Evolutionary conservation across 495 filamentous ascomycete species (phyloP), one percentile per base, ranked within the genome.

Genomic region (Amorphotheca resinae): DNA sequence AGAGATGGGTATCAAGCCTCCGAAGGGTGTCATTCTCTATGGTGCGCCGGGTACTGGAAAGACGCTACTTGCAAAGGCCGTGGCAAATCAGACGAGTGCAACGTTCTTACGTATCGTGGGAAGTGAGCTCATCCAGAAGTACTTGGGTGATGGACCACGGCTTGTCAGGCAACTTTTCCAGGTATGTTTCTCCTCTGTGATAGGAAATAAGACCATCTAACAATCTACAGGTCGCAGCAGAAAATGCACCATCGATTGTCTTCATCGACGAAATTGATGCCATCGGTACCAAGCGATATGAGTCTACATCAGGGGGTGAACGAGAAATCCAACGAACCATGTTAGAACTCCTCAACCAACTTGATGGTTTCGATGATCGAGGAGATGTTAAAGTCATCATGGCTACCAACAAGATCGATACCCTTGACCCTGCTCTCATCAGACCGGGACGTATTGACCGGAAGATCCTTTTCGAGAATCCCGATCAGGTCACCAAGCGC

Each of bases 211-310:
- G 9, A 1, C 18, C 8, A 22, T 30, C n/a, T 22, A 22, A 68
- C 43, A 33, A 17, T 22, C 3, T 45, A 12, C 38, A 76, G 73
- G 87, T 94, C 28, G 91, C 91, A 20, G 89, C 89, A 12, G 91
- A 99, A 55, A 88, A 99, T 46, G 80, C 93, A 0, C 91, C 91
- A 7, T 88, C 88, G 4, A 99, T 99, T 53, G 89, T 99, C 11
- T 99, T 99, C 62, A 99, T 99, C 55, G 91, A 99, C 59, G 91
- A 99, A 61, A 99, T 99, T 53, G 91, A 99, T 63, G 91, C 91
- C 30, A 99, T 99, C 45, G 91, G 91, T 53, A 96, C 91, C 9
- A 99, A 99, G 67, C 87, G 91, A 51, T 99, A 99, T 64, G 91
- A 99, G 16, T 94, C 87, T 14, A 91, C 85, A 26, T 95, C 89